Percentiles rank a stretch among this genome's conserved stretches.
Conservation (phyloP, 1,139 yeast genomes). For the Yamadazyma siamensis region DNA sequence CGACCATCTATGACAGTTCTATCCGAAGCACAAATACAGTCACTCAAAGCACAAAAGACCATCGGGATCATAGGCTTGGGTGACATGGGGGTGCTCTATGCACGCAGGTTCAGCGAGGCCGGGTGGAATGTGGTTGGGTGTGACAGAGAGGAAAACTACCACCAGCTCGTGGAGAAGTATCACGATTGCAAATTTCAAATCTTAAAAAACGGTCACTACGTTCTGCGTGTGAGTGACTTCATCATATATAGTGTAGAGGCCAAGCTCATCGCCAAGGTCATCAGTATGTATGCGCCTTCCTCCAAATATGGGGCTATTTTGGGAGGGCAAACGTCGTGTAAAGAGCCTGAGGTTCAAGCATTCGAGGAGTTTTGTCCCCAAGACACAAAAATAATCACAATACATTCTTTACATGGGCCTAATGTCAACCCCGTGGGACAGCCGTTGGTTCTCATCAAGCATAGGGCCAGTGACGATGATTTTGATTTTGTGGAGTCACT, state of each 20-base stretch:
- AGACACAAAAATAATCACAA: constrained; percentile 78
- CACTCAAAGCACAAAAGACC: constrained; percentile 33
- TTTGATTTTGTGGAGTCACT: constrained; percentile 60
- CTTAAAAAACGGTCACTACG: constrained; percentile 73
- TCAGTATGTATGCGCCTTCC: constrained; percentile 74
- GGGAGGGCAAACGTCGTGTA: constrained; percentile 98
- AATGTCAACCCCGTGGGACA: constrained; percentile 85
- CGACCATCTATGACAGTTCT: constrained; percentile 6
- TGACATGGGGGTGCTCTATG: constrained; percentile 93
- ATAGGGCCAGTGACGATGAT: constrained; percentile 58
- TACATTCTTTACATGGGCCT: constrained; percentile 96
- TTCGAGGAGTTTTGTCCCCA: constrained; percentile 71
- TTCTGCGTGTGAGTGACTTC: constrained; percentile 76
- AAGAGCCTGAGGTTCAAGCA: constrained; percentile 84
- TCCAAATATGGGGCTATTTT: constrained; percentile 86
- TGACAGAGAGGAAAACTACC: constrained; percentile 71
- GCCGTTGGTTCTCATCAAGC: constrained; percentile 82
- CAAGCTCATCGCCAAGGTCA: constrained; percentile 71
- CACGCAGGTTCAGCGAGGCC: constrained; percentile 68
- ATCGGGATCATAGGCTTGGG: constrained; percentile 95
- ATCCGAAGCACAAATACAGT: constrained; percentile 10
- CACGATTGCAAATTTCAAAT: constrained; percentile 49
- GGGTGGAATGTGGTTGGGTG: constrained; percentile 95
- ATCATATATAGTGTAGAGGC: constrained; percentile 90
- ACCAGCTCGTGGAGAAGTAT: constrained; percentile 41